Evolutionary conservation across 2,329 filamentous ascomycete species (phyloP).

Genomic region (Pseudocercospora crystallina): DNA sequence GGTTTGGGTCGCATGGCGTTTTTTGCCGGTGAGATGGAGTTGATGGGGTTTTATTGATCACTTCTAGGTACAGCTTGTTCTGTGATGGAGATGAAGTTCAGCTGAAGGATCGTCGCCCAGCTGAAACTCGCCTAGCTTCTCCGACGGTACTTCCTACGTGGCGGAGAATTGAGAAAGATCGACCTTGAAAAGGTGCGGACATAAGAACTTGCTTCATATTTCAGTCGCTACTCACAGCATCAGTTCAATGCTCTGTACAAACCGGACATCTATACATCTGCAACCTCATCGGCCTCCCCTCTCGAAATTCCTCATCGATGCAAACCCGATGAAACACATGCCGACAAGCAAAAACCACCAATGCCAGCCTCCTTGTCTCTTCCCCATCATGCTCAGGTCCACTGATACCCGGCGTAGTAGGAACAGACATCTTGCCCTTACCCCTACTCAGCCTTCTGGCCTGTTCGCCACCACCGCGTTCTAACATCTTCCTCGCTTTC

Average conservation of each 20-base stretch:
- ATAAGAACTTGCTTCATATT: no score
- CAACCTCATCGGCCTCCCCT: constrained; percentile 17
- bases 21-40: no score
- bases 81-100: no score
- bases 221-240: no score
- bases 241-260: constrained; percentile 25
- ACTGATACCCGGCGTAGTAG: constrained; percentile 37
- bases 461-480: constrained; percentile 36
- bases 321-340: constrained; percentile 71
- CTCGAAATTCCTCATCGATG: constrained; percentile 51
- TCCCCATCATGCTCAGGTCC: constrained; percentile 39
- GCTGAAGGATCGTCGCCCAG: no score
- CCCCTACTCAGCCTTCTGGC: constrained; percentile 48
- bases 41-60: no score
- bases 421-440: constrained; percentile 53
- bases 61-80: no score
- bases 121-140: no score
- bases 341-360: constrained; percentile 68
- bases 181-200: no score
- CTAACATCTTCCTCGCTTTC: constrained; percentile 43
- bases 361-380: constrained; percentile 44
- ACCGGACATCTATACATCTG: constrained; percentile 35
- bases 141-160: no score
- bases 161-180: no score
- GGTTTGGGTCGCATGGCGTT: no score